Evolutionary conservation across 2,329 filamentous ascomycete species (phyloP), one percentile per base, ranked within the genome.

Genomic region (Gyromitra esculenta): DNA sequence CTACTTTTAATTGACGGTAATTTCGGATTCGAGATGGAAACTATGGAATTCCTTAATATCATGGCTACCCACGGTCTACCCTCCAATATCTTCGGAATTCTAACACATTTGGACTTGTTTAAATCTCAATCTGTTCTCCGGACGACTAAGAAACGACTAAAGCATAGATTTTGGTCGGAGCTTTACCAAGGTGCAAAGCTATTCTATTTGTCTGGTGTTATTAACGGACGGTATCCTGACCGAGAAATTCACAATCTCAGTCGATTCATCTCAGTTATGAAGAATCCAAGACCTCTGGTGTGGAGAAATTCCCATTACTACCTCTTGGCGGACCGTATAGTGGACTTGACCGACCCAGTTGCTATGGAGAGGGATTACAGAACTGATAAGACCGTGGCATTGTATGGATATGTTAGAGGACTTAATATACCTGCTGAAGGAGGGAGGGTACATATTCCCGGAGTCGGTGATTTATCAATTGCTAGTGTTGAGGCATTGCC

Each of bases 11-110:
- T 99, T 81, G 96, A 99, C 82, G 96, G 96, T 72, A 98, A 98
- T 85, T 99, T 92, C 82, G 96, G 96, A 13, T 99, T 99, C 82
- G 96, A 99, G 85, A 99, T 99, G 96, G 96, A 99, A 87, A 99
- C 96, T 0, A 99, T 99, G 96, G 96, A 99, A 84, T 99, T 99
- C 78, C 86, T 99, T 82, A 98, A 97, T 81, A 91, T 97, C 18
- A 86, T 99, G 65, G 91, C 92, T n/a, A 90, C 93, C 1, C 97
- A 92, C 39, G 96, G 96, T 83, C 98, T 99, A 95, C 96, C 96
- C 0, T 95, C 96, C 79, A 99, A 99, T 81, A 94, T 99, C 48
- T 98, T 99, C 82, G 96, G 96, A 67, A 94, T 99, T 73, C 88
- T 99, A 57, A 98, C 96, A 15, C 96, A 99, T 86, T 87, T 99